Percentiles rank a stretch among this genome's conserved stretches.
Conservation (phyloP, 495 filamentous ascomycete species). For the Rostrohypoxylon terebratum region DNA sequence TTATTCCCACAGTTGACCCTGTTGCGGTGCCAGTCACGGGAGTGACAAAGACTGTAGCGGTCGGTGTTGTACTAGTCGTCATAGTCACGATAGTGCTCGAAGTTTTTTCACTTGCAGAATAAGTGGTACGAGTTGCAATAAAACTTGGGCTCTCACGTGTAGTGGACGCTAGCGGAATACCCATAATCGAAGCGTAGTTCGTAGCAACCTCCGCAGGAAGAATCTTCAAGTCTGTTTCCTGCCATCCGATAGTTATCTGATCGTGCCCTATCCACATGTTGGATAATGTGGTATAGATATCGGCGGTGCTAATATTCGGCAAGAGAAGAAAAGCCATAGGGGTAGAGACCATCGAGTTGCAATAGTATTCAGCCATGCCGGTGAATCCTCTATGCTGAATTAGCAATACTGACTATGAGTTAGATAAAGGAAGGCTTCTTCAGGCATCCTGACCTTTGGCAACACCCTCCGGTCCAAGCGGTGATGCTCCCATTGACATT, state of each 20-base stretch:
- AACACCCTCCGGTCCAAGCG: constrained; percentile 41
- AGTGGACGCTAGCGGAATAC: constrained; percentile 12
- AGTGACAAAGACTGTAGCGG: neutral
- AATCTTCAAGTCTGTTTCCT: constrained; percentile 32
- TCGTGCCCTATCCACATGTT: constrained; percentile 42
- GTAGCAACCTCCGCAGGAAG: constrained; percentile 32
- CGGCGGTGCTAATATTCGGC: constrained; percentile 39
- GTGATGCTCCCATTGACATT: constrained; percentile 14
- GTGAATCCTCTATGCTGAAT: constrained; percentile 38
- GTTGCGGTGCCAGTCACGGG: neutral
- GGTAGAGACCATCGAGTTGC: constrained; percentile 41
- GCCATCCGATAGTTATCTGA: constrained; percentile 42
- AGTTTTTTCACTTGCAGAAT: neutral
- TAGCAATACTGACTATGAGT: neutral
- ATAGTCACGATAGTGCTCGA: constrained; percentile 15
- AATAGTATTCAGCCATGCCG: constrained; percentile 28
- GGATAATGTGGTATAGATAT: constrained; percentile 46
- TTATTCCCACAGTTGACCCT: neutral
- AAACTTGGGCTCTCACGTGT: constrained; percentile 3
- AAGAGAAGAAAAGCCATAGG: constrained; percentile 45
- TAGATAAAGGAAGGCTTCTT: neutral
- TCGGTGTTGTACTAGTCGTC: constrained; percentile 10
- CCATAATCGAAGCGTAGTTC: constrained; percentile 40
- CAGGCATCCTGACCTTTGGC: constrained; percentile 33
- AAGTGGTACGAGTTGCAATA: constrained; percentile 1